These are phyloP conservation scores for Amanita fuliginea DNA, from an alignment of 768 basidiomycete genomes.

Conservation along the genomic window DNA sequence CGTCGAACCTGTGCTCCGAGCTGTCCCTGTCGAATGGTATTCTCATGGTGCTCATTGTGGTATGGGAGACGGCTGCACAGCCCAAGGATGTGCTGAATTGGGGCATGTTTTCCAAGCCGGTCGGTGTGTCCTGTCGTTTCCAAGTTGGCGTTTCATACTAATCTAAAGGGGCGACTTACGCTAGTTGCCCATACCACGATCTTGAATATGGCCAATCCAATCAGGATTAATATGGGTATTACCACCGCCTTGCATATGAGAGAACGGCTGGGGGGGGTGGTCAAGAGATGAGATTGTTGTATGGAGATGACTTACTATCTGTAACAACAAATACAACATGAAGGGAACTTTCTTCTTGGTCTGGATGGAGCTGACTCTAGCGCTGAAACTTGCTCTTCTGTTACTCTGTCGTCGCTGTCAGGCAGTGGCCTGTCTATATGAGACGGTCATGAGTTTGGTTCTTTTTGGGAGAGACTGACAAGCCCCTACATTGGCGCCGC, in stretches of 20 bases:
- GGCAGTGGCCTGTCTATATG: not conserved
- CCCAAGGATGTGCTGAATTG: constrained; percentile 41
- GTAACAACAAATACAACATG: not conserved
- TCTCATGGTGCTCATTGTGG: constrained; percentile 22
- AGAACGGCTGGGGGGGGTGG: not conserved
- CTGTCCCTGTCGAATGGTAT: constrained; percentile 25
- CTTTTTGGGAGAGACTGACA: not conserved
- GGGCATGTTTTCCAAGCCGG: constrained; percentile 47
- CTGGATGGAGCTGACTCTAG: not conserved
- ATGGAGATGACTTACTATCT: not conserved
- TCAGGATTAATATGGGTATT: not conserved
- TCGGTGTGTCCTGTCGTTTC: constrained; percentile 28
- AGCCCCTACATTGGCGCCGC: not conserved
- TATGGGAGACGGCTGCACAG: constrained; percentile 31
- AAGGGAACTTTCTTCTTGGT: not conserved
- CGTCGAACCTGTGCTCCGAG: constrained; percentile 33
- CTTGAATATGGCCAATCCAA: not conserved
- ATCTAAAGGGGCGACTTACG: constrained; percentile 18
- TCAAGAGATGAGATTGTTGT: not conserved
- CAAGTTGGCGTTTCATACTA: not conserved
- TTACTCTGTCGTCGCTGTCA: not conserved
- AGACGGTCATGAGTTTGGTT: not conserved
- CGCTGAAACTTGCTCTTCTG: not conserved
- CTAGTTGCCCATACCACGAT: constrained; percentile 39
- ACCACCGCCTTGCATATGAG: constrained; percentile 15